phyloP scores from a whole-genome alignment of 371 early-diverging fungal species.

The Apophysomyces elegans region DNA sequence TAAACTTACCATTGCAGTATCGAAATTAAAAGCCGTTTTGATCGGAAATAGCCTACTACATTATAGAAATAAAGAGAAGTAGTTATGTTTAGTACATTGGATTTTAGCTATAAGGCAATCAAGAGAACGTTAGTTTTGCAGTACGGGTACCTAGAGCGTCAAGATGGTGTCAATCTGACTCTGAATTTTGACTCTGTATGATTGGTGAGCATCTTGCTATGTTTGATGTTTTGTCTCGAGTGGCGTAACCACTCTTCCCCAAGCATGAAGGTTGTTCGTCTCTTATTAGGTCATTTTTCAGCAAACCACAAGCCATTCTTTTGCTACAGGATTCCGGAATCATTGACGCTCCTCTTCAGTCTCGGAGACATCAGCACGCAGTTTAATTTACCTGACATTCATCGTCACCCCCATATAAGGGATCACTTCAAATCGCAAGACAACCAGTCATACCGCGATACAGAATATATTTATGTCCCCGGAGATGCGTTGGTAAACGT shows the following conservation, averaged over 20 bases:
- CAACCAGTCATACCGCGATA: slow-evolving; percentile 22
- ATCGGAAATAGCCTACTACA: no score
- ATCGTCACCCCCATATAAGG: slow-evolving; percentile 22
- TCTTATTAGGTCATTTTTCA: slow-evolving; percentile 23
- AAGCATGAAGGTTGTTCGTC: slow-evolving; percentile 26
- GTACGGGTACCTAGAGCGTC: no score
- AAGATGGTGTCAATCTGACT: no score
- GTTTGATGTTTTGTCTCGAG: neutral
- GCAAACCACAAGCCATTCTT: slow-evolving; percentile 22
- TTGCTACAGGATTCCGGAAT: slow-evolving; percentile 22
- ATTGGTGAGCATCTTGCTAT: no score
- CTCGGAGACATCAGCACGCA: slow-evolving; percentile 24
- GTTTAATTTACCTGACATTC: slow-evolving; percentile 23
- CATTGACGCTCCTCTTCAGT: slow-evolving; percentile 18
- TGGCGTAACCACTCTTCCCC: neutral
- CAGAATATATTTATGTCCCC: slow-evolving; percentile 20
- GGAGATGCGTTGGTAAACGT: slow-evolving; percentile 23
- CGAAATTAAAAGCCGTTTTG: no score
- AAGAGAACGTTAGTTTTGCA: no score
- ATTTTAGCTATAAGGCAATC: no score
- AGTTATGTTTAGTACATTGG: no score
- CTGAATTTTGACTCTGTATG: no score
- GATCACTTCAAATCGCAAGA: slow-evolving; percentile 16
- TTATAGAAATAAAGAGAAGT: no score
- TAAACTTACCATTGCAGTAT: no score